Evolutionary conservation across 164 flowering plant genomes (phyloP), one percentile per base, ranked within the genome.

Genomic region (Piper betle): DNA sequence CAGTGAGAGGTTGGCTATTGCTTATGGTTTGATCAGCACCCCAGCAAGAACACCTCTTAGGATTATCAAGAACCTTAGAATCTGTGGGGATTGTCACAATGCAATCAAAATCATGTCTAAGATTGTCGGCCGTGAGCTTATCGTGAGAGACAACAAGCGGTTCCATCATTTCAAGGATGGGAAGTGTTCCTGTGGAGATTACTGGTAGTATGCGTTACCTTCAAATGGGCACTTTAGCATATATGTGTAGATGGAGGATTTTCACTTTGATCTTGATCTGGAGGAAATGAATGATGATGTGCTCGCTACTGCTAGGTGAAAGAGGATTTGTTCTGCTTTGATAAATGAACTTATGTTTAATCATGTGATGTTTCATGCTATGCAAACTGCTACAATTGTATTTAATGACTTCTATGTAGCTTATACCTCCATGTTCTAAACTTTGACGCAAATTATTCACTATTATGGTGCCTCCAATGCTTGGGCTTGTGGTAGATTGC

Each of bases 81-180:
- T 88, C 4, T 88, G 96, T 57, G 93, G 90, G 57, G 95, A 87
- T 60, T 87, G 96, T 66, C 96, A 88, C 73, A 88, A 88, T 74
- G 89, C 89, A 41, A 89, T 87, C 69, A 89, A 89, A 78, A 83
- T 89, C 76, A 89, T 89, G 91, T 81, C 96, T 6, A 82, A 68
- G 73, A 84, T 86, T 64, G 94, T 89, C 37, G 94, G 96, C 15
- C 75, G 94, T 68, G 94, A 89, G 71, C 71, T 89, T 62, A 89
- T 89, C 78, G 94, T 89, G 4, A 79, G 96, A 62, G 96, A 88
- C 65, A 88, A 88, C 68, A 88, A 88, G 57, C 64, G 96, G 65
- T 88, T 88, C 65, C 96, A 88, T 72, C 92, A 86, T 77, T 88
- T 88, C 74, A 84, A 82, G 80, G 89, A 86, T 75, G 93, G 93